phyloP scores from a whole-genome alignment of 2,329 filamentous ascomycete genomes.

The Plectosphaerella cucumerina region DNA sequence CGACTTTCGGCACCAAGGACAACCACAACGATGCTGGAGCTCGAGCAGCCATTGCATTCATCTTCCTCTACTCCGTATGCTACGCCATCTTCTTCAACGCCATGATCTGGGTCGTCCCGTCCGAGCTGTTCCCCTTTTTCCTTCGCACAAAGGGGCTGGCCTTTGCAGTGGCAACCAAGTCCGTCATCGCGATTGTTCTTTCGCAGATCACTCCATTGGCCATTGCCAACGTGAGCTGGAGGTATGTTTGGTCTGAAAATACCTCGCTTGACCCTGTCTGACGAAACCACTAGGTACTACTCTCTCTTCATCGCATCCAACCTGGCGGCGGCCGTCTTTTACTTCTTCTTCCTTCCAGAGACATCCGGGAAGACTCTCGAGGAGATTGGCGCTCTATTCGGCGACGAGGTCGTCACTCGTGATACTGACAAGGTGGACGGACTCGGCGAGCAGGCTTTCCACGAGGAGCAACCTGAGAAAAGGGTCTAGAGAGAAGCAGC shows the following conservation, averaged over 20 bases:
- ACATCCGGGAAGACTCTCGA: slow-evolving; percentile 26
- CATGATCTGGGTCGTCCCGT: slow-evolving; percentile 26
- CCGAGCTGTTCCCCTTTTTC: slow-evolving; percentile 22
- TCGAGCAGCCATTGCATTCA: slow-evolving; percentile 27
- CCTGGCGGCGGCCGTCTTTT: slow-evolving; percentile 21
- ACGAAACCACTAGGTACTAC: too few species aligned
- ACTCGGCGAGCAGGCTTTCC: too few species aligned
- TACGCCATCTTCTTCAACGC: slow-evolving; percentile 34
- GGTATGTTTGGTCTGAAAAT: too few species aligned
- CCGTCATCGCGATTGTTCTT: slow-evolving; percentile 25
- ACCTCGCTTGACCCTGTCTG: too few species aligned
- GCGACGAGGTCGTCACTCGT: slow-evolving; percentile 21
- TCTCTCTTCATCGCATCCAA: slow-evolving; percentile 27
- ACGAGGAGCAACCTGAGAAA: too few species aligned
- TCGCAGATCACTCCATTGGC: slow-evolving; percentile 20
- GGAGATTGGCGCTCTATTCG: slow-evolving; percentile 26
- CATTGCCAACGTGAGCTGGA: slow-evolving; percentile 22
- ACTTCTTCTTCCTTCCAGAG: slow-evolving; percentile 28
- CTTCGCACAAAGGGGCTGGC: slow-evolving; percentile 20
- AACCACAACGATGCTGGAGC: slow-evolving; percentile 18
- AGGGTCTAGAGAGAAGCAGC: too few species aligned
- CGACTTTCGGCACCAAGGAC: slow-evolving; percentile 10
- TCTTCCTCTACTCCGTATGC: slow-evolving; percentile 29
- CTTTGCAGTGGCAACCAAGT: slow-evolving; percentile 21
- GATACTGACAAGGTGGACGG: too few species aligned